phyloP scores from a whole-genome alignment of 2,329 filamentous ascomycete genomes.

The Sclerotinia nivalis region DNA sequence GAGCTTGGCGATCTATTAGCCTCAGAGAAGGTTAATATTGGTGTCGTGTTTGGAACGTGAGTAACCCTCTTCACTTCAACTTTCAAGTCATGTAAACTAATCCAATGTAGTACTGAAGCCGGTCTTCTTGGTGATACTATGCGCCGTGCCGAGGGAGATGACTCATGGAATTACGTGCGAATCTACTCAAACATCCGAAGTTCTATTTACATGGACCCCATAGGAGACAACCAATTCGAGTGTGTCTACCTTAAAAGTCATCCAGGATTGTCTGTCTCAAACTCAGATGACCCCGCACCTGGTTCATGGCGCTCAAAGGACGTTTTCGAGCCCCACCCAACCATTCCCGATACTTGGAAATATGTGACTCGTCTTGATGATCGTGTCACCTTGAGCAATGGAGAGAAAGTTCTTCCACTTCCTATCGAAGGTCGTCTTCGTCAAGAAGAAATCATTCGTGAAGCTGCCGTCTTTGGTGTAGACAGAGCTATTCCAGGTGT shows the following conservation, averaged over 20 bases:
- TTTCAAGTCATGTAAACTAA: conserved; percentile 2
- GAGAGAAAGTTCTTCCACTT: conserved; percentile 51
- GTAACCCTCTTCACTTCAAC: background rate
- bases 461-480: conserved; percentile 59
- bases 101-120: conserved; percentile 51
- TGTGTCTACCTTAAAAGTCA: conserved; percentile 44
- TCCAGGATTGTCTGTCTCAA: conserved; percentile 43
- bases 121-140: conserved; percentile 61
- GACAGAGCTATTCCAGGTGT: conserved; percentile 54
- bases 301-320: conserved; percentile 50
- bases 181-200: conserved; percentile 26
- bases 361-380: conserved; percentile 50
- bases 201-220: conserved; percentile 31
- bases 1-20: conserved; percentile 56
- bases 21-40: conserved; percentile 53
- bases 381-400: conserved; percentile 49
- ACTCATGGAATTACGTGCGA: conserved; percentile 61
- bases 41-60: conserved; percentile 53
- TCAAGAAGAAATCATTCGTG: conserved; percentile 53
- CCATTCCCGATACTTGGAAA: conserved; percentile 48
- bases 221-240: conserved; percentile 40
- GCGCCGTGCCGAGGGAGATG: conserved; percentile 50
- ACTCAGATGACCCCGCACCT: conserved; percentile 47
- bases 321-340: conserved; percentile 47
- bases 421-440: conserved; percentile 55